Evolutionary conservation across 352 stramenopile genomes (phyloP), one percentile per base, ranked within the genome.

Genomic region (Pythium chondricola): DNA sequence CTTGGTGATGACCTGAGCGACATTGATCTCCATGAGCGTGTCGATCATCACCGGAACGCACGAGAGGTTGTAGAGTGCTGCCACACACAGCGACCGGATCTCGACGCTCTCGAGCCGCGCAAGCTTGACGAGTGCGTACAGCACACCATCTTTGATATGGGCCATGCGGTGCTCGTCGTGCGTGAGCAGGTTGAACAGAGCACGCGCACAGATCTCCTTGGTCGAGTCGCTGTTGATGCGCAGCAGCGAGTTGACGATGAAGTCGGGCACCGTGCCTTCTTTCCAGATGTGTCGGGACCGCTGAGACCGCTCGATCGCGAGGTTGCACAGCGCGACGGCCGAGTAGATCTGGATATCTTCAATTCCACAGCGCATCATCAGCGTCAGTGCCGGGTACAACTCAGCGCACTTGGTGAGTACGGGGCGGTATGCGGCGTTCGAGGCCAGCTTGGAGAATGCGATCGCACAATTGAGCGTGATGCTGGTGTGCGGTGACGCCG

Each of bases 261-360:
- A 94, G 61, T 95, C 83, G 8, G 77, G 76, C 22, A 93, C 79
- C 0, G 81, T 93, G 29, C 81, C 81, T 71, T 93, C 81, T 42
- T 86, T 88, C 81, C 81, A 93, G 24, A 95, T 80, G 54, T 88
- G 69, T 5, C 71, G 71, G 22, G 69, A 71, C 1, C 80, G 71
- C 32, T 83, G 61, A 0, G 63, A 70, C 26, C 69, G 67, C 52
- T 90, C 80, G 8, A 88, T 82, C 0, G 78, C 78, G 20, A 95
- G 56, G 47, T 93, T 94, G 59, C 85, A 95, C 20, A 95, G 61
- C 18, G 81, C 77, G 16, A 88, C 80, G 17, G 83, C 85, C n/a
- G 76, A 92, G 67, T 93, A 90, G 52, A 93, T 90, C 55, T 95
- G 85, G 22, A 93, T 92, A 35, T 93, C 75, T 30, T 92, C 81